Base-by-base conservation (phyloP, 345 rosid genomes). In the Arabis alpina region DNA sequence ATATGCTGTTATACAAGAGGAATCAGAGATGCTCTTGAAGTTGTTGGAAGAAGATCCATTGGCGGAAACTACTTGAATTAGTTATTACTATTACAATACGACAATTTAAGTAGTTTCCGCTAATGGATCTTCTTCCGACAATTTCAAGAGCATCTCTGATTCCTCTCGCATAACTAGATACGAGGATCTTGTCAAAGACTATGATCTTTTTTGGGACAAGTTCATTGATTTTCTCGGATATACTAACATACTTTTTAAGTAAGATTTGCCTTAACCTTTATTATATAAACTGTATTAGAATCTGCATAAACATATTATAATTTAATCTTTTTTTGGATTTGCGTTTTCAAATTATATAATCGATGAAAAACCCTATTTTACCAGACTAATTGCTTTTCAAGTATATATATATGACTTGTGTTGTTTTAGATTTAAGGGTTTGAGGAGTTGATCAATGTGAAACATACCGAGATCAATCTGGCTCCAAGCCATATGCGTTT, bases 121-220 rank as follows among this genome's bases (percentile, higher is more conserved):
- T 61, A 57, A 78, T 71, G 80, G 80, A 30, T 19, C 23, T 19
- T 73, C 68, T 44, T 62, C 77, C 53, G 52, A 59, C 65, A 36
- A 0, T 1, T 19, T 19, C 23, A 19, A 19, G 23, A 19, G 23
- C 23, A 19, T 19, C 23, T 19, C 23, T 19, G 23, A 19, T 19
- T 19, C 23, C 40, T 66, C 83, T 10, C 68, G 77, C 11, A 67
- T 81, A 2, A 85, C 77, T 56, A 74, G 28, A 45, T 86, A 77
- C 44, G 70, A 83, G 44, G 84, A 87, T 55, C 72, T 89, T 61
- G 73, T 76, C 72, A 84, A 73, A 67, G 83, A 80, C 37, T 39
- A 88, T 8, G 78, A 82, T 34, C 85, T 84, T 80, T 91, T 89
- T 74, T 79, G 80, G 86, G 83, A 84, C 54, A 86, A 80, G 70